Base-by-base conservation (phyloP, 345 rosid species). In the Orychophragmus violaceus region DNA sequence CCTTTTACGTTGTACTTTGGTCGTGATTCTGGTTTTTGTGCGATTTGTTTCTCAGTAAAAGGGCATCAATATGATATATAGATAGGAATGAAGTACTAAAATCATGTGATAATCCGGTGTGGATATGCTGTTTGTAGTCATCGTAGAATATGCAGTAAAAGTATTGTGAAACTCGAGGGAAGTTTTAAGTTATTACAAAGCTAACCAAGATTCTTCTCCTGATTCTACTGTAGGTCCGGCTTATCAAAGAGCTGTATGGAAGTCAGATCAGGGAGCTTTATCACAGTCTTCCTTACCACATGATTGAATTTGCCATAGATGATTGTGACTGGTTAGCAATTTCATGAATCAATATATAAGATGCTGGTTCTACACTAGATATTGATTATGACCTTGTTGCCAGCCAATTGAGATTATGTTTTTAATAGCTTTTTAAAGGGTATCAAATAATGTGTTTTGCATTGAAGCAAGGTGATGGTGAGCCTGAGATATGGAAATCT, bases 271-370 rank as follows among this genome's bases (percentile, higher is more conserved):
- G 85, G 54, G 97, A 90, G 78, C 74, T 94, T 56, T 90, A 87
- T 76, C 90, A 90, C 65, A 90, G 95, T 78, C 95, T 88, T 78
- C 96, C 99, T 1, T 88, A 85, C 82, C 90, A 90, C 83, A 84
- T 90, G 87, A 75, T 90, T 70, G 95, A 94, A 77, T 94, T 88
- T 74, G 79, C 76, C 21, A 72, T 90, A 6, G 95, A 87, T 54
- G 92, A 85, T 78, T 75, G 77, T 72, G 91, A 87, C 68, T 85
- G 99, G 97, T 90, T 30, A 72, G 97, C 79, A 62, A 58, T 65
- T 25, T 57, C 53, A 64, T 52, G 6, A 52, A 30, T 62, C 48
- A 58, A 37, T 59, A n/a, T 3, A 46, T 9, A 60, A 16, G 19
- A 21, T 35, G 17, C 42, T 21, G 29, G 28, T 62, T 53, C 56